Conservation (phyloP, 2,329 filamentous ascomycete genomes). For the Pyrenochaeta sp. region DNA sequence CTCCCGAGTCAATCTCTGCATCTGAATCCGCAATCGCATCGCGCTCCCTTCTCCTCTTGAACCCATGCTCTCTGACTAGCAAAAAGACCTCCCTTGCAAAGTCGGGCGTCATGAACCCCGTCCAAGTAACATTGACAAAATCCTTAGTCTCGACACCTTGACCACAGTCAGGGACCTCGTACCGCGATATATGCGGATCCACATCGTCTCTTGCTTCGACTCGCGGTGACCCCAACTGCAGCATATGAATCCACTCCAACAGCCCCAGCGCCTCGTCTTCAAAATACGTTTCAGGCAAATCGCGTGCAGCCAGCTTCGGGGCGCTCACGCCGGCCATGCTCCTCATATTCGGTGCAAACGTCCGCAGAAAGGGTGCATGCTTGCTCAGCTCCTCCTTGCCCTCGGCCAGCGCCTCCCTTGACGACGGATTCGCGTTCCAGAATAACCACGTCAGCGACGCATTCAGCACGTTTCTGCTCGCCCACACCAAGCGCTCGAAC, state of each 20-base stretch:
- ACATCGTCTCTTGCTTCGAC: slow-evolving; percentile 64
- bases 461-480: slow-evolving; percentile 78
- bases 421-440: slow-evolving; percentile 61
- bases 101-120: slow-evolving; percentile 50
- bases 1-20: slow-evolving; percentile 6
- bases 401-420: slow-evolving; percentile 29
- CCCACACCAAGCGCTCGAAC: slow-evolving; percentile 79
- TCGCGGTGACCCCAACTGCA: slow-evolving; percentile 71
- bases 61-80: slow-evolving; percentile 22
- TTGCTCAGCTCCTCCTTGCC: slow-evolving; percentile 34
- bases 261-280: slow-evolving; percentile 70
- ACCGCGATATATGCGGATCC: slow-evolving; percentile 74
- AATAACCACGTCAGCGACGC: slow-evolving; percentile 79
- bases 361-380: slow-evolving; percentile 42
- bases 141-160: slow-evolving; percentile 15
- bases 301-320: slow-evolving; percentile 34
- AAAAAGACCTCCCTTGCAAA: slow-evolving; percentile 44
- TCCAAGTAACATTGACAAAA: slow-evolving; percentile 52
- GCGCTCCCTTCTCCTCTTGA: slow-evolving; percentile 19
- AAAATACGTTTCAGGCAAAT: slow-evolving; percentile 51
- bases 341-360: slow-evolving; percentile 30
- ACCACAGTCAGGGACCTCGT: slow-evolving; percentile 62
- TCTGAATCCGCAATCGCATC: slow-evolving; percentile 16
- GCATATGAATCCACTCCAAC: slow-evolving; percentile 79
- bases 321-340: slow-evolving; percentile 32